Evolutionary conservation across 2,329 filamentous ascomycete species (phyloP).

Genomic region (Fusarium luffae): DNA sequence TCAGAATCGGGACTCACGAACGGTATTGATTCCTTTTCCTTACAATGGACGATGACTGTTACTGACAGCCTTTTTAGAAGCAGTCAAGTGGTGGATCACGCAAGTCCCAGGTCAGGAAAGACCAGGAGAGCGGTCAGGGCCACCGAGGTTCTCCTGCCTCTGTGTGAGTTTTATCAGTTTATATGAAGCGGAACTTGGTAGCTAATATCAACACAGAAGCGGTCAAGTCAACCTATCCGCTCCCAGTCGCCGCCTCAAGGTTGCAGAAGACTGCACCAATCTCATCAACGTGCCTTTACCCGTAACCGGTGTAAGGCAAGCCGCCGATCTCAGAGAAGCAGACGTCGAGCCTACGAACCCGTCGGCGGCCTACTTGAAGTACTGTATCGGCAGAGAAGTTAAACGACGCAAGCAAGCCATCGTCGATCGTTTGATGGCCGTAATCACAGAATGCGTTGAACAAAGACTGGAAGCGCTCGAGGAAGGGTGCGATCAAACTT

Average conservation of each 20-base stretch:
- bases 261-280: slow-evolving; percentile 18
- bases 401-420: slow-evolving; percentile 21
- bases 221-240: slow-evolving; percentile 27
- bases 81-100: slow-evolving; percentile 13
- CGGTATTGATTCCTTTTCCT: background rate
- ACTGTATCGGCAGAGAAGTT: slow-evolving; percentile 25
- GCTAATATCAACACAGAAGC: slow-evolving; percentile 9
- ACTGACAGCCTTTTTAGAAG: slow-evolving; percentile 14
- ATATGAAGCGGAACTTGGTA: background rate
- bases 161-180: slow-evolving; percentile 13
- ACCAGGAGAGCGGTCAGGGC: slow-evolving; percentile 42
- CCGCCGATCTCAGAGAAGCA: slow-evolving; percentile 37
- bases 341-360: slow-evolving; percentile 46
- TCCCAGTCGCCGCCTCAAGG: slow-evolving; percentile 21
- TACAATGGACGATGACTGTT: fast-evolving
- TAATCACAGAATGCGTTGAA: slow-evolving; percentile 29
- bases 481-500: slow-evolving; percentile 28
- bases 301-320: slow-evolving; percentile 25
- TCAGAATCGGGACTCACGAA: slow-evolving; percentile 5
- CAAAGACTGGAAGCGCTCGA: slow-evolving; percentile 39
- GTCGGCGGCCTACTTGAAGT: slow-evolving; percentile 39
- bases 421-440: slow-evolving; percentile 31
- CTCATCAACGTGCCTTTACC: slow-evolving; percentile 39
- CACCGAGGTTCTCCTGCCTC: slow-evolving; percentile 39
- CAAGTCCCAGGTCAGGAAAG: slow-evolving; percentile 25